Evolutionary conservation across 495 filamentous ascomycete genomes (phyloP), one percentile per base, ranked within the genome.

Genomic region (Aspergillus mulundensis): DNA sequence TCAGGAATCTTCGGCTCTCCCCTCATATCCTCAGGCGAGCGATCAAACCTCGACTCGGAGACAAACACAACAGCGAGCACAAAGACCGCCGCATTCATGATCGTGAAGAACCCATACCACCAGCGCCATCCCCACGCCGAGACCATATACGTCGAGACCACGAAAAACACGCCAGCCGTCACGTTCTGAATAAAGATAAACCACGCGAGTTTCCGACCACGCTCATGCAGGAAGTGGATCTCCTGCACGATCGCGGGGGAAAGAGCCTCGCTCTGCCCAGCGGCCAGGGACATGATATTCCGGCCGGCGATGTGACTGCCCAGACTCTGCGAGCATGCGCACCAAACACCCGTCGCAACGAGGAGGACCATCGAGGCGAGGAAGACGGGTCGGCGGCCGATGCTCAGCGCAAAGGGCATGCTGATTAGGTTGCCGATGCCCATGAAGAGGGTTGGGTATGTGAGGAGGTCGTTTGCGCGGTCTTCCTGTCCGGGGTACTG

Each of bases 401-500:
- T 40, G 7, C 60, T 57, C 40, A 56, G 54, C 0, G 65, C 65
- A 44, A 54, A 57, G 2, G 65, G 65, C 58, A 68, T 65, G 18
- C 60, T 21, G n/a, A 68, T 62, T 0, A 68, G 30, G 42, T 68
- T 68, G 2, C 62, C 65, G 15, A 68, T 38, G 5, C 65, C 65
- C 65, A 68, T 68, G 58, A 68, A 68, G 21, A 68, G 41, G 0
- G 65, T 68, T 21, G 65, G 65, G 32, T 68, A 65, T 0, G 62
- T 65, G 49, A 65, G 24, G 14, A 68, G 60, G 40, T 68, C 65
- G 34, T 57, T 61, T 2, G 56, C 56, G 5, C 56, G 59, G 1
- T 53, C n/a, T 40, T 65, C 53, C 28, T 68, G 32, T 3, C 59
- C 61, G 4, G 60, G 60, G 28, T 68, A 68, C 41, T 46, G 52